A percentile compares a stretch with the other conserved stretches of the same genome.
phyloP scores from a whole-genome alignment of 108 stramenopile genomes.

The Nitzschia sp. region DNA sequence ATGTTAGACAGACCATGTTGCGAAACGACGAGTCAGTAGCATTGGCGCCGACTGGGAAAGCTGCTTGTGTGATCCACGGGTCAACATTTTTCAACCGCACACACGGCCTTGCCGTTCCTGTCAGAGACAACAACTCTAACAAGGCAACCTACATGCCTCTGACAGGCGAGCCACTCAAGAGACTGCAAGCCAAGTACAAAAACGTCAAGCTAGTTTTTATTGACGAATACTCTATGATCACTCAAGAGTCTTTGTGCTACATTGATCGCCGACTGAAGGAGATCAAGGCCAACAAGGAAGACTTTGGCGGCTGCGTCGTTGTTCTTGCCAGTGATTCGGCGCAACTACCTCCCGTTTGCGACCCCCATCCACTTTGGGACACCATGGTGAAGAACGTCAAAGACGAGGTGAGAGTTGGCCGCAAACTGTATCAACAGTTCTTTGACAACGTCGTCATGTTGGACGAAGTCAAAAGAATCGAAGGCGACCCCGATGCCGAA shows the following conservation, averaged over 20 bases:
- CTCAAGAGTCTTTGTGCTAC: neutral
- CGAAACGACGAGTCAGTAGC: neutral
- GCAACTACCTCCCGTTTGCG: neutral
- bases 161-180: neutral
- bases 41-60: neutral
- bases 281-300: neutral
- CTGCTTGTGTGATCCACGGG: neutral
- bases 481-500: no score
- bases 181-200: neutral
- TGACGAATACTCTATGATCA: slow-evolving; percentile 1
- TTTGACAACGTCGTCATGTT: no score
- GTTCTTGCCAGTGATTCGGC: neutral
- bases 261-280: neutral
- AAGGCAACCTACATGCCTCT: neutral
- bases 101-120: neutral
- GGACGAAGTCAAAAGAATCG: no score
- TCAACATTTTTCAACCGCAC: neutral
- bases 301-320: neutral
- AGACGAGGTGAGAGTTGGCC: no score
- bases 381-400: no score
- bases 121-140: neutral
- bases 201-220: neutral
- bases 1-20: neutral
- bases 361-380: neutral
- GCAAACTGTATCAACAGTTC: no score